These are phyloP conservation scores for Tetrahymena borealis DNA, from an alignment of 73 alveolate genomes.

Conservation along the genomic window DNA sequence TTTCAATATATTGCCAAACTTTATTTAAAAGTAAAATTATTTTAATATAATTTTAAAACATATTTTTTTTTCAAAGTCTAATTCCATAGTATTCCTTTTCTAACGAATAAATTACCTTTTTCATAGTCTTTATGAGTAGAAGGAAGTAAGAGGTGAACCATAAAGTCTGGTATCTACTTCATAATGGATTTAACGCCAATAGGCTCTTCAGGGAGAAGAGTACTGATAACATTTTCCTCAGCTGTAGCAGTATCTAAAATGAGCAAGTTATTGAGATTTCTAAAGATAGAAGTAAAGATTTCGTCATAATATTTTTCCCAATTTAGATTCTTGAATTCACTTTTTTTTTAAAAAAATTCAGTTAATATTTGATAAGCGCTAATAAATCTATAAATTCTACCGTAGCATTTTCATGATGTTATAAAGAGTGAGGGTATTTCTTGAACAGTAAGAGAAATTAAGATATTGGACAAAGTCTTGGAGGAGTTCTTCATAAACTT, in stretches of 20 bases:
- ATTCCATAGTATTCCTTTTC: not conserved
- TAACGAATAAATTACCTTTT: not conserved
- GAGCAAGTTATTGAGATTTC: not conserved
- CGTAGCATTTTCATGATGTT: not conserved
- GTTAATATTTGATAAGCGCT: not conserved
- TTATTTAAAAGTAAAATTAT: no score
- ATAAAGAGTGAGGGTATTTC: not conserved
- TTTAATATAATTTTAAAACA: no score
- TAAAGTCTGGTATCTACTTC: not conserved
- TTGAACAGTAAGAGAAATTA: not conserved
- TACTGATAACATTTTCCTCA: not conserved
- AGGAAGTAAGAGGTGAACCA: not conserved
- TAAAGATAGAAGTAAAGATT: not conserved
- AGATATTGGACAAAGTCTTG: not conserved
- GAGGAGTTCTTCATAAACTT: not conserved
- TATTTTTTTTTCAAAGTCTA: not conserved
- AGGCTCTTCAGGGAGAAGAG: not conserved
- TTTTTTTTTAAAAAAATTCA: not conserved
- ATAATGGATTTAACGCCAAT: not conserved
- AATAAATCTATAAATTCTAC: not conserved
- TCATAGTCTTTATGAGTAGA: not conserved
- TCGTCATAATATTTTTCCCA: not conserved
- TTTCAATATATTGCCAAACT: not conserved
- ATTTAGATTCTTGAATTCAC: not conserved
- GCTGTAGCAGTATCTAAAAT: not conserved